phyloP scores from a whole-genome alignment of 2,329 filamentous ascomycete genomes.

The Chalaropsis thielavioides region DNA sequence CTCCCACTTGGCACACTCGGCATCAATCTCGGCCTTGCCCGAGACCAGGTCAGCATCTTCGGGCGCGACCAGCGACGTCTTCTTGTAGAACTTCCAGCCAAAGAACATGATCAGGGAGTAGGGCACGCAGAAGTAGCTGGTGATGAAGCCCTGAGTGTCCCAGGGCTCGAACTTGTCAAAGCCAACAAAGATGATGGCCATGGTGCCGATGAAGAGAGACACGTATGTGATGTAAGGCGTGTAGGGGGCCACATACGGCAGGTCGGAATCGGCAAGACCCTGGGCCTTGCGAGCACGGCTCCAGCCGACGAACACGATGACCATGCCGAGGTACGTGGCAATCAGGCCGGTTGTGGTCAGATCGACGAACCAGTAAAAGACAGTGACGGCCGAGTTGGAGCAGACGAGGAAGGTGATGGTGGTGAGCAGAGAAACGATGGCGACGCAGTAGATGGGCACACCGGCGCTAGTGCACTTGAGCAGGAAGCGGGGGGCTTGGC shows the following conservation, averaged over 20 bases:
- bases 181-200: slow-evolving; percentile 41
- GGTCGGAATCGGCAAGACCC: slow-evolving; percentile 31
- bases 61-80: slow-evolving; percentile 41
- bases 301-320: slow-evolving; percentile 33
- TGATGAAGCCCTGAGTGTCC: slow-evolving; percentile 28
- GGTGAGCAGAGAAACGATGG: slow-evolving; percentile 38
- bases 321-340: slow-evolving; percentile 47
- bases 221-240: slow-evolving; percentile 8
- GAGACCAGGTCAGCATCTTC: slow-evolving; percentile 46
- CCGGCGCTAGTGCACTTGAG: slow-evolving; percentile 45
- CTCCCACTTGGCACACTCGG: slow-evolving; percentile 33
- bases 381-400: slow-evolving; percentile 33
- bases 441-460: slow-evolving; percentile 45
- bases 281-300: slow-evolving; percentile 40
- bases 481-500: slow-evolving; percentile 37
- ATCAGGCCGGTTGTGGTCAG: slow-evolving; percentile 43
- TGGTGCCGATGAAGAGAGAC: slow-evolving; percentile 31
- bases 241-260: slow-evolving; percentile 37
- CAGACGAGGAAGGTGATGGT: slow-evolving; percentile 39
- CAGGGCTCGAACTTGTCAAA: slow-evolving; percentile 41
- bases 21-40: slow-evolving; percentile 51
- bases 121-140: slow-evolving; percentile 39
- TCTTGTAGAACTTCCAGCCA: slow-evolving; percentile 51
- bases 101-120: slow-evolving; percentile 44
- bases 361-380: slow-evolving; percentile 40